Evolutionary conservation across 139 green algal genomes (phyloP), one percentile per base, ranked within the genome.

Genomic region (Chlamydomonas incerta): DNA sequence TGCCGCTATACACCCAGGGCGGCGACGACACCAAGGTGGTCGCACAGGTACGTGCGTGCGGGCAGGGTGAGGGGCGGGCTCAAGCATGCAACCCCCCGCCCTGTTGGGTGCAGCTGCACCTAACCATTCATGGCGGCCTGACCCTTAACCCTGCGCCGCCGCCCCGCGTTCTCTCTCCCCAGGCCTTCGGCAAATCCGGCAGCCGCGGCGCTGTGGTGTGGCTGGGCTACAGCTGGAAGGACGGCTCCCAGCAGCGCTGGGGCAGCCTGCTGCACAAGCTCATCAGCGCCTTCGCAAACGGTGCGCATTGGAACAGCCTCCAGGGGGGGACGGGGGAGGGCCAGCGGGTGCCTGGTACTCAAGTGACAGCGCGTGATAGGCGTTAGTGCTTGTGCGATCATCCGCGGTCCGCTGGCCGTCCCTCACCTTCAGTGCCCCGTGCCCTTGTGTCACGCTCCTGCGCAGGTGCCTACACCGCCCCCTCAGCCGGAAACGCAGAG

Each of bases 201-300:
- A 29, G 3, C 5, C 57, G 57, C 34, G 74, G 74, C 58, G 74
- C 74, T 3, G 74, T 82, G 15, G 74, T 82, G 57, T 82, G 74
- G 74, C 74, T 82, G 28, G 74, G 74, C 74, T 82, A 82, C 74
- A 82, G 74, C 74, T 82, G 74, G 74, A 57, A 58, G 57, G 74
- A 57, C 74, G 74, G 74, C 28, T 28, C 74, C 0, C 74, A 82
- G 58, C 34, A 58, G 74, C 34, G 28, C 29, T 82, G 83, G 33
- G 83, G 80, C 35, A 34, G n/a, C 4, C 33, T 88, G 50, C 55
- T 84, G 24, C 52, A 37, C 57, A 72, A 71, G 74, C 62, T 82
- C 11, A 37, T 82, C 74, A 47, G 18, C 14, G 74, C 52, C 33
- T 82, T 71, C 29, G 66, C 74, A 2, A 2, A n/a, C 23, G 60